A percentile compares a stretch with the other conserved stretches of the same genome.
Evolutionary conservation across 345 rosid genomes (phyloP).

Genomic region (Arabis hirsuta): DNA sequence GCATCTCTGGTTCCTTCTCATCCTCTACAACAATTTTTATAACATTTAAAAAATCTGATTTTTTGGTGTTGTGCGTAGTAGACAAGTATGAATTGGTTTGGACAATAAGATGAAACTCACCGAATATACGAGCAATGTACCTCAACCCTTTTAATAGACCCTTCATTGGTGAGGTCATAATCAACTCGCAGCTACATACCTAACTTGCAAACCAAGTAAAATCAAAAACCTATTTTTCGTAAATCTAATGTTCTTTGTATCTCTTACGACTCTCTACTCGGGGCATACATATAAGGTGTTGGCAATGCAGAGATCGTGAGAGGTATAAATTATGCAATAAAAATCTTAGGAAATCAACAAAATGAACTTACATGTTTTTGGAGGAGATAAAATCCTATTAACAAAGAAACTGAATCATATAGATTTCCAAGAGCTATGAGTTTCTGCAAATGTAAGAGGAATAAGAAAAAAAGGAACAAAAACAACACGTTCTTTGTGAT

Average conservation of each 20-base stretch:
- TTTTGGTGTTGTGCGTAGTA: neutral
- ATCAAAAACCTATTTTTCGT: neutral
- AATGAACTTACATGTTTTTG: slow-evolving; percentile 38
- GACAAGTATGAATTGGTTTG: neutral
- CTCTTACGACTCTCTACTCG: neutral
- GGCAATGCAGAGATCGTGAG: neutral
- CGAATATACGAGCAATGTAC: slow-evolving; percentile 81
- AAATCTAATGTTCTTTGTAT: neutral
- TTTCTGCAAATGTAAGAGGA: slow-evolving; percentile 25
- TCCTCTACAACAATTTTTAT: slow-evolving; percentile 52
- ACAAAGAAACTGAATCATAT: slow-evolving; percentile 16
- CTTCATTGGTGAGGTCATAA: slow-evolving; percentile 51
- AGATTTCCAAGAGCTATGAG: slow-evolving; percentile 25
- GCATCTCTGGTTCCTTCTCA: slow-evolving; percentile 82
- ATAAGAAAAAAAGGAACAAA: slow-evolving; percentile 15
- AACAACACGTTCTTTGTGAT: neutral
- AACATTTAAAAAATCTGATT: neutral
- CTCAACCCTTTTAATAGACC: slow-evolving; percentile 75
- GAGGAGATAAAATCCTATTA: slow-evolving; percentile 32
- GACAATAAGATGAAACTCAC: slow-evolving; percentile 40
- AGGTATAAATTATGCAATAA: too few relatives aligned
- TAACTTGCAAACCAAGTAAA: slow-evolving; percentile 31
- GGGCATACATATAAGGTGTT: neutral
- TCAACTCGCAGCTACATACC: slow-evolving; percentile 37
- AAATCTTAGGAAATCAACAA: neutral